Evolutionary conservation across 768 basidiomycete genomes (phyloP).

Genomic region (Hericium erinaceus): DNA sequence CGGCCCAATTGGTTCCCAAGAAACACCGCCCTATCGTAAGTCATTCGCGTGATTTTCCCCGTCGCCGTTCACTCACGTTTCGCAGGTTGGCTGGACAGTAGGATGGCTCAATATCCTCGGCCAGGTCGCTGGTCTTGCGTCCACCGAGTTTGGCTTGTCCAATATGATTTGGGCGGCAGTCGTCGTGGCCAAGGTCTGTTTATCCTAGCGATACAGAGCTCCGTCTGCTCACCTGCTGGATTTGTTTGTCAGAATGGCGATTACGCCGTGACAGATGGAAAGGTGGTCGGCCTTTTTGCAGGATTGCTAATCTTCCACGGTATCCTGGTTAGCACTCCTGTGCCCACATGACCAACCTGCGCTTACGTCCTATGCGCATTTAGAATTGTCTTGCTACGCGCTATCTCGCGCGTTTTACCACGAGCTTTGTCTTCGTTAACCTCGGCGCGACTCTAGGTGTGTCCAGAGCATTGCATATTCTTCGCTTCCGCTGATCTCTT

Average conservation of each 20-base stretch:
- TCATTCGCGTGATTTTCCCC: not conserved
- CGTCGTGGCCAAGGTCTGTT: constrained; percentile 39
- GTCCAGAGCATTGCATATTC: constrained; percentile 14
- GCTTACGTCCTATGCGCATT: not conserved
- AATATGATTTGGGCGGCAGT: constrained; percentile 79
- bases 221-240: not conserved
- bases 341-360: not conserved
- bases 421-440: constrained; percentile 80
- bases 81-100: constrained; percentile 64
- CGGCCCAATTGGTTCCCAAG: constrained; percentile 61
- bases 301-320: constrained; percentile 76
- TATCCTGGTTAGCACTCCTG: constrained; percentile 36
- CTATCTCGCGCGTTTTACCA: constrained; percentile 64
- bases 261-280: constrained; percentile 55
- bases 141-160: constrained; percentile 75
- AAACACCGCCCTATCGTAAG: constrained; percentile 53
- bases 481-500: too few relatives aligned
- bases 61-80: not conserved
- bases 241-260: constrained; percentile 35
- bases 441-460: constrained; percentile 65
- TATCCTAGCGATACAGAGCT: constrained; percentile 2
- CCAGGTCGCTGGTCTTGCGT: constrained; percentile 79
- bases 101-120: constrained; percentile 82
- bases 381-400: constrained; percentile 68
- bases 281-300: constrained; percentile 69